These are phyloP conservation scores for Tylopilus sp. DNA, from an alignment of 768 basidiomycete genomes.

Conservation along the genomic window DNA sequence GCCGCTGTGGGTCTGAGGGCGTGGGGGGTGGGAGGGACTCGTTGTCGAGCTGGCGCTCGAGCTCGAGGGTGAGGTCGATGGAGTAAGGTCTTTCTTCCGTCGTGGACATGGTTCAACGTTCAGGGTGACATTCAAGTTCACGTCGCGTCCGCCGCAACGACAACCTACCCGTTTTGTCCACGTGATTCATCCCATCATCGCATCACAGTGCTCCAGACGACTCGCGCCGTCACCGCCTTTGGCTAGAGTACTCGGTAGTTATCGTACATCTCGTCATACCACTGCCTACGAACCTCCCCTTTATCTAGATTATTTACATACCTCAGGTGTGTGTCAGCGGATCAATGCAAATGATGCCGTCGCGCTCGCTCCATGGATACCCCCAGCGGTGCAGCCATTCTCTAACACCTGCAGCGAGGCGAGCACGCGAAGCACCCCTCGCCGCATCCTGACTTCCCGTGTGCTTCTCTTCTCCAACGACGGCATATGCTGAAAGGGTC, in stretches of 20 bases:
- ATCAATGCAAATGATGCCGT: constrained; percentile 89
- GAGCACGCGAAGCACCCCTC: constrained; percentile 77
- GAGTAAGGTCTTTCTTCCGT: constrained; percentile 40
- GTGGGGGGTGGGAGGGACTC: constrained; percentile 56
- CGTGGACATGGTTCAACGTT: constrained; percentile 27
- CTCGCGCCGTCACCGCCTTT: background rate
- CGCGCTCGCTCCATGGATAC: constrained; percentile 92
- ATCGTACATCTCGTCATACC: constrained; percentile 8
- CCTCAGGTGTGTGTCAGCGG: constrained; percentile 62
- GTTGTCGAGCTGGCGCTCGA: constrained; percentile 70
- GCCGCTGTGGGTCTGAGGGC: constrained; percentile 33
- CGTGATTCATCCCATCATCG: constrained; percentile 9
- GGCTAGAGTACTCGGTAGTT: background rate
- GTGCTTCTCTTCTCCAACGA: constrained; percentile 97
- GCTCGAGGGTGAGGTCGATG: constrained; percentile 76
- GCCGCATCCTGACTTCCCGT: constrained; percentile 84
- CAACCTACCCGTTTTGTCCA: background rate
- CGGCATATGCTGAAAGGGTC: constrained; percentile 60
- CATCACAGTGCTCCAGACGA: too few species aligned
- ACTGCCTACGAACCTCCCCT: background rate
- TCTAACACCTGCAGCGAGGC: constrained; percentile 82
- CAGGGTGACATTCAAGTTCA: background rate
- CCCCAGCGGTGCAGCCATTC: constrained; percentile 94
- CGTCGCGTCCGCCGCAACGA: constrained; percentile 12
- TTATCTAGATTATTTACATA: constrained; percentile 8